Conservation (phyloP, 257 asterid species). For the Solanum appendiculatum region DNA sequence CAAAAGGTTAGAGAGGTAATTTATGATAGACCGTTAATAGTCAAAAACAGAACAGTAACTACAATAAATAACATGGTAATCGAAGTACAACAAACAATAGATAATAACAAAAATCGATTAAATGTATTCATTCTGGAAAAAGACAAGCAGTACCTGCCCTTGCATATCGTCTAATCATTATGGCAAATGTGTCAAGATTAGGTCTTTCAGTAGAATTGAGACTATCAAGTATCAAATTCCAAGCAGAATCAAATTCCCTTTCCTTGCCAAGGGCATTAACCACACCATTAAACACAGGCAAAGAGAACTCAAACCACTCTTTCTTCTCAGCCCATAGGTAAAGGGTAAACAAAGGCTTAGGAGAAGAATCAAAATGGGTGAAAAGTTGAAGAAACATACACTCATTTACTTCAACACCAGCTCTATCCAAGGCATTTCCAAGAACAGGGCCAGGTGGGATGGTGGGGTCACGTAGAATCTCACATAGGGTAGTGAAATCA, state of each 20-base stretch:
- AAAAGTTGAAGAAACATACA: conserved; percentile 36
- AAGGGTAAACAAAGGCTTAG: conserved; percentile 52
- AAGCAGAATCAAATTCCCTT: conserved; percentile 67
- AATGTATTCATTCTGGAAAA: neutral
- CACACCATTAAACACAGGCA: conserved; percentile 45
- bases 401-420: conserved; percentile 29
- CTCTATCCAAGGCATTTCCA: conserved; percentile 36
- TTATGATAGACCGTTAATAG: neutral
- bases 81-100: neutral
- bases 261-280: conserved; percentile 62
- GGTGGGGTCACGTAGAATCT: conserved; percentile 31
- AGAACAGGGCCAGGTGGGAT: conserved; percentile 47
- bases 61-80: neutral
- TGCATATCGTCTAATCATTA: conserved; percentile 62
- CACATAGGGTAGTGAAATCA: conserved; percentile 29
- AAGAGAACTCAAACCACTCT: conserved; percentile 32
- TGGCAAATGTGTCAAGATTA: conserved; percentile 46
- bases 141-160: conserved; percentile 49
- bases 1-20: neutral
- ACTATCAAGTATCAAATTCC: conserved; percentile 51
- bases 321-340: conserved; percentile 62
- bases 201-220: conserved; percentile 23
- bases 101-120: neutral
- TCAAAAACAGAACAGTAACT: neutral
- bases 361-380: conserved; percentile 47